phyloP scores from a whole-genome alignment of 305 asterid species.

The Fraxinus sp. region DNA sequence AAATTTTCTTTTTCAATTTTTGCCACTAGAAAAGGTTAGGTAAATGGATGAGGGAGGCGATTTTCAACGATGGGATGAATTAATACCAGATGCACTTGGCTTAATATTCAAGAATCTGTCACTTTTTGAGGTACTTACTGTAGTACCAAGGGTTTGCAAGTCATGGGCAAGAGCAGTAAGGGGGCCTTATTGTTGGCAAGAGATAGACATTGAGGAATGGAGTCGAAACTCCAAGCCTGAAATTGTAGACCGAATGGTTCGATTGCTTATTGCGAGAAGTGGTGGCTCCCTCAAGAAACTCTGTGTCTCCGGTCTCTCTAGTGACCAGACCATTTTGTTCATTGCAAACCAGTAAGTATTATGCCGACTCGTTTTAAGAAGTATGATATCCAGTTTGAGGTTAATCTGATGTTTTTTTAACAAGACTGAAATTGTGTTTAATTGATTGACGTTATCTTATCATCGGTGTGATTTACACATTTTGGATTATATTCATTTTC shows the following conservation, averaged over 20 bases:
- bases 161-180: slow-evolving; percentile 71
- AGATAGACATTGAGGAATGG: slow-evolving; percentile 90
- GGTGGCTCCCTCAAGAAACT: slow-evolving; percentile 68
- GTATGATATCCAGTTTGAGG: not conserved
- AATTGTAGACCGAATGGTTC: slow-evolving; percentile 60
- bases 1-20: not conserved
- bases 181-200: slow-evolving; percentile 92
- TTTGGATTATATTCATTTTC: slow-evolving; percentile 11
- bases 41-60: slow-evolving; percentile 53
- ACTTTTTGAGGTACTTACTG: slow-evolving; percentile 61
- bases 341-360: slow-evolving; percentile 67
- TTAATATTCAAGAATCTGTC: slow-evolving; percentile 71
- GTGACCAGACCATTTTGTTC: slow-evolving; percentile 49
- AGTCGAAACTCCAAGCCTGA: slow-evolving; percentile 50
- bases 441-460: not conserved
- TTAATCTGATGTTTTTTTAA: not conserved
- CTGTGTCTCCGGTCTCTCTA: slow-evolving; percentile 53
- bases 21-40: slow-evolving; percentile 10
- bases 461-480: not conserved
- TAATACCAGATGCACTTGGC: slow-evolving; percentile 83
- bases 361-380: not conserved
- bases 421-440: not conserved
- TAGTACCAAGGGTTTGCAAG: slow-evolving; percentile 79
- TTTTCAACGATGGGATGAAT: slow-evolving; percentile 64
- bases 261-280: slow-evolving; percentile 60